Conservation (phyloP, 169 alveolate species). For the Plasmodium vinckei region DNA sequence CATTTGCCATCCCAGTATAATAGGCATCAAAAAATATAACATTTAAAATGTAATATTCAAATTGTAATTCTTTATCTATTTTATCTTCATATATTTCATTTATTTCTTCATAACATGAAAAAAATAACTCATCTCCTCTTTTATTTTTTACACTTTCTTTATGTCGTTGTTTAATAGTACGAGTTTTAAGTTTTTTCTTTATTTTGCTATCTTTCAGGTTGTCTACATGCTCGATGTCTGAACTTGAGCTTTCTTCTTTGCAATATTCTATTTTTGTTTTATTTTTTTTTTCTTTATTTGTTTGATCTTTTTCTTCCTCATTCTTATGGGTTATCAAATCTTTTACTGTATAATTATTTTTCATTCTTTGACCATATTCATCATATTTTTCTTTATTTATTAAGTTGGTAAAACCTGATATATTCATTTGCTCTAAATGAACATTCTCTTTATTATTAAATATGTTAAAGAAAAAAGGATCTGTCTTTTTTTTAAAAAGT, state of each 20-base stretch:
- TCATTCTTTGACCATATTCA: slow-evolving; percentile 17
- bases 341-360: slow-evolving; percentile 6
- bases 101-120: slow-evolving; percentile 57
- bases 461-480: slow-evolving; percentile 33
- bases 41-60: slow-evolving; percentile 4
- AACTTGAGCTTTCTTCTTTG: background rate
- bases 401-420: slow-evolving; percentile 2
- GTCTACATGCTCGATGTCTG: background rate
- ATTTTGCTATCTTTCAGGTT: no score
- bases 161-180: background rate
- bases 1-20: slow-evolving; percentile 60
- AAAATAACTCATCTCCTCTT: slow-evolving; percentile 7
- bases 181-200: background rate
- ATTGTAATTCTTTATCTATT: slow-evolving; percentile 1
- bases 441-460: slow-evolving; percentile 45
- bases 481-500: slow-evolving; percentile 15
- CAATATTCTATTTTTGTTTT: background rate
- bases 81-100: slow-evolving; percentile 23
- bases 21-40: slow-evolving; percentile 23
- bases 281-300: background rate
- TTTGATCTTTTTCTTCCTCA: background rate
- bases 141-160: background rate
- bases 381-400: slow-evolving; percentile 44
- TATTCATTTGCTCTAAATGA: slow-evolving; percentile 25
- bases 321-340: background rate